These are phyloP conservation scores for Spatholobus suberectus DNA, from an alignment of 306 rosid genomes.

Conservation along the genomic window DNA sequence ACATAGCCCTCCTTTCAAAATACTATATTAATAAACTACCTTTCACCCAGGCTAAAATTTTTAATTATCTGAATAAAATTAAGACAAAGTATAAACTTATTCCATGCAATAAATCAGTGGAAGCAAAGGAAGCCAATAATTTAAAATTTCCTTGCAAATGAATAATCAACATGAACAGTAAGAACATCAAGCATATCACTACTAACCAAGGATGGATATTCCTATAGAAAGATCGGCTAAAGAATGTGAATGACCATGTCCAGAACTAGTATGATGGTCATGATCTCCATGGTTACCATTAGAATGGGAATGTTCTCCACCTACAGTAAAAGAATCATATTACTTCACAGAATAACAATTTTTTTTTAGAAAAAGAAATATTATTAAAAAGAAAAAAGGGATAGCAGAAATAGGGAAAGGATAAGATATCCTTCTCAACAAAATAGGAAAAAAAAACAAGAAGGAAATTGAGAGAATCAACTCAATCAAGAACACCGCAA, in stretches of 20 bases:
- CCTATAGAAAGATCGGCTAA: constrained; percentile 88
- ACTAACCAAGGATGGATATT: constrained; percentile 85
- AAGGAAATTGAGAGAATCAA: not conserved
- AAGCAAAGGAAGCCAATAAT: constrained; percentile 29
- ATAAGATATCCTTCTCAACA: constrained; percentile 10
- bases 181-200: constrained; percentile 22
- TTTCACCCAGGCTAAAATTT: not conserved
- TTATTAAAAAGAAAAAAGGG: not conserved
- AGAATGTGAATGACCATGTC: constrained; percentile 81
- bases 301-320: constrained; percentile 72
- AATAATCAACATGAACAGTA: constrained; percentile 17
- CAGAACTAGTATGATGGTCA: constrained; percentile 56
- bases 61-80: constrained; percentile 20
- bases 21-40: not conserved
- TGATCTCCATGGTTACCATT: constrained; percentile 63
- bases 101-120: constrained; percentile 16
- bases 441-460: not conserved
- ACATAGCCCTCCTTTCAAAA: not conserved
- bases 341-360: not conserved
- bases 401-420: constrained; percentile 1
- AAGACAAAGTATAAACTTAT: constrained; percentile 11
- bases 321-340: constrained; percentile 53
- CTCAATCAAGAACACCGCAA: constrained; percentile 6
- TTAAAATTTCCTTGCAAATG: constrained; percentile 27
- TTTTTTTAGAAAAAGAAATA: not conserved